Base-by-base conservation (phyloP, 495 filamentous ascomycete genomes). In the Staphylotrichum tortipilum region DNA sequence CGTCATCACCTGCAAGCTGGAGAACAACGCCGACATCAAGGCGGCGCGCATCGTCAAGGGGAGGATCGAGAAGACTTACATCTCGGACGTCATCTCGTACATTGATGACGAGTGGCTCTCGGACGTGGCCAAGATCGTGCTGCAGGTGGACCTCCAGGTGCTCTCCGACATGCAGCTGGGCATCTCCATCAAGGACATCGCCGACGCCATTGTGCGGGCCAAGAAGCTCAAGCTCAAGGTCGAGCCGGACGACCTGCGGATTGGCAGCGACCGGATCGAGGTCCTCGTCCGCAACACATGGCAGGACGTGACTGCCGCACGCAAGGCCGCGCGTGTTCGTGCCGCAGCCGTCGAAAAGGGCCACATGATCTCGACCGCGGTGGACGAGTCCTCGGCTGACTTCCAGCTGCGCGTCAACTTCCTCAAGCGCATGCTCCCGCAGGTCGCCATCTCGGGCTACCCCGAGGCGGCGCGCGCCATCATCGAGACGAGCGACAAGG, bases 31-130 rank as follows among this genome's bases (percentile, higher is more conserved):
- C 33, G 75, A 79, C 51, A 79, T 91, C 43, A 73, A 76, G 42
- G 86, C 84, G 14, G 94, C 94, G 14, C 80, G 85, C 3, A 80
- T 94, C 48, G 89, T 94, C 45, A 94, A 97, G 69, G 85, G 82
- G 7, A 79, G 87, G 35, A 92, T 98, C 50, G 89, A 96, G 64
- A 95, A 90, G 72, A 90, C 85, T 0, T 89, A 79, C 54, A 69
- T 92, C 21, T 72, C 76, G 29, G 86, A 89, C 57, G 72, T 85
- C 41, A 83, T 94, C 53, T 73, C 75, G 47, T 88, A 78, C 40
- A 75, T 95, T 17, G 86, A 91, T 40, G 88, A 94, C 52, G 78
- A 81, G 40, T 96, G 88, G 86, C 78, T 81, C n/a, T 69, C 75
- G 1, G 74, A 82, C n/a, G 78, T 81, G 30, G 79, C 81, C 24